These are phyloP conservation scores for Scytalidium sp. DNA, from an alignment of 2,329 filamentous ascomycete genomes.

Conservation along the genomic window DNA sequence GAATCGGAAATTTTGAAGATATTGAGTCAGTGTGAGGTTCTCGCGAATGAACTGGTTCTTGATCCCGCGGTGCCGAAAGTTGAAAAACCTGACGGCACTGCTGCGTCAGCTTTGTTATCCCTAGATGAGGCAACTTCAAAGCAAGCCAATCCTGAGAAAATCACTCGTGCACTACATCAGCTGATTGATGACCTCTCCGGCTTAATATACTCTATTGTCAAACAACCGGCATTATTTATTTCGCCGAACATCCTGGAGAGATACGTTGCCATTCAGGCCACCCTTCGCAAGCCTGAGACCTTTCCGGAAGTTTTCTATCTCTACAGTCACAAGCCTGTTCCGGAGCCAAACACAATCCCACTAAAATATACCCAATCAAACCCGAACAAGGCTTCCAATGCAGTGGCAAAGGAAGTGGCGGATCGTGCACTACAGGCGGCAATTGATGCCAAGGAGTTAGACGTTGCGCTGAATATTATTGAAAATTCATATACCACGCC, in stretches of 20 bases:
- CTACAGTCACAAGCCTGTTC: conserved; percentile 79
- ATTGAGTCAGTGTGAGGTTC: conserved; percentile 17
- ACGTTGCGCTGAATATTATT: conserved; percentile 73
- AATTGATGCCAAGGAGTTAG: conserved; percentile 74
- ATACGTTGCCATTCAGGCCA: conserved; percentile 75
- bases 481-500: conserved; percentile 65
- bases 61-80: conserved; percentile 13
- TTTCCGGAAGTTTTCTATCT: conserved; percentile 78
- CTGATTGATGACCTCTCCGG: conserved; percentile 50
- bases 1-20: conserved; percentile 16
- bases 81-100: conserved; percentile 26
- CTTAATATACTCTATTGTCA: conserved; percentile 66
- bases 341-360: conserved; percentile 55
- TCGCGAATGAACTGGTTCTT: conserved; percentile 18
- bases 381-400: conserved; percentile 66
- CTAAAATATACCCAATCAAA: conserved; percentile 61
- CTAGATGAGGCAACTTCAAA: conserved; percentile 28
- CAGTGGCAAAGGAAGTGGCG: conserved; percentile 69
- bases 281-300: conserved; percentile 69
- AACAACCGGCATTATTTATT: conserved; percentile 76
- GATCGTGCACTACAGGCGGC: conserved; percentile 75
- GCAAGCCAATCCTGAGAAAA: conserved; percentile 12
- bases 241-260: conserved; percentile 66
- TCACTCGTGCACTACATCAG: conserved; percentile 11
- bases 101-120: conserved; percentile 53